Base-by-base conservation (phyloP, 106 monocot genomes). In the Apostasia shenzhenica region DNA sequence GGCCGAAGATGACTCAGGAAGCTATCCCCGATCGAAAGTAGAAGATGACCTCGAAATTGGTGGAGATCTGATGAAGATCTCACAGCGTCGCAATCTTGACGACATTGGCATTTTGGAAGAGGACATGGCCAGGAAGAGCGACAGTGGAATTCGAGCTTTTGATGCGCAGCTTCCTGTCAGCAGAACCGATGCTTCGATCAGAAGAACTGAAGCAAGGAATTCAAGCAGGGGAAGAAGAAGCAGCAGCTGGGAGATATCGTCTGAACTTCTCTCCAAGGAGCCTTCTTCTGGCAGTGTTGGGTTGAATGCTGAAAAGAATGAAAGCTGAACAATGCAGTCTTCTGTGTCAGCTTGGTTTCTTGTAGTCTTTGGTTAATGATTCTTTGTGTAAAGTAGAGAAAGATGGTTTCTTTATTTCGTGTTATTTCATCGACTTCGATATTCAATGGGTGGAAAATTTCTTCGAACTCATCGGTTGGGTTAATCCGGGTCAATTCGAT, bases 11-110 rank as follows among this genome's bases (percentile, higher is more conserved):
- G 80, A 84, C 13, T 66, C 77, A 12, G 52, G 63, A 8, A 80
- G 80, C 12, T 80, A 79, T 8, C 84, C 84, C 43, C 81, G 94
- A 49, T 80, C 82, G 8, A 94, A 94, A 75, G 94, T 94, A 13
- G 94, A 94, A 70, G 90, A 94, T 67, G 94, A 94, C 67, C 82
- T 90, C n/a, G 94, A 94, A 47, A 81, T 94, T 12, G 94, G 94
- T 14, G 82, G 84, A 8, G 87, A 94, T 64, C 76, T 94, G 14
- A 67, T 90, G 71, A 85, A 94, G 67, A 82, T 94, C 46, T 94
- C 94, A 4, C 77, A 77, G 42, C 80, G 94, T 12, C 80, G 85
- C 11, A 78, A 72, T 2, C 82, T 72, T 8, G 87, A 72, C 49
- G 84, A 81, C 60, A 49, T 82, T 10, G 26, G 26, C 26, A 26